Conservation (phyloP, 495 filamentous ascomycete species). For the Penicillium simplicissimum region DNA sequence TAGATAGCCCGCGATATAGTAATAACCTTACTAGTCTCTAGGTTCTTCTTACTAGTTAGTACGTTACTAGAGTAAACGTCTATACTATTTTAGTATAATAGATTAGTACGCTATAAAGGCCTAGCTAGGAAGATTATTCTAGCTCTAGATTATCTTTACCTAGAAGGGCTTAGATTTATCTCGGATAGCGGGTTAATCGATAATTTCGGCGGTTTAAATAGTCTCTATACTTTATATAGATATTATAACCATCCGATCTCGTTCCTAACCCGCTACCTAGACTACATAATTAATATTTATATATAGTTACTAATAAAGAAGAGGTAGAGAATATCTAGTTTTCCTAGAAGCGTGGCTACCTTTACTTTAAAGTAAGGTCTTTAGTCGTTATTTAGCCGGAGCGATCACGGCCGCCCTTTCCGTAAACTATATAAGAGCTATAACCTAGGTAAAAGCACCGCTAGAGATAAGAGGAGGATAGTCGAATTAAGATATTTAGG, state of each 20-base stretch:
- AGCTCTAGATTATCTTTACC: neutral
- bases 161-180: neutral
- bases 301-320: neutral
- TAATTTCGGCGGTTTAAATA: neutral
- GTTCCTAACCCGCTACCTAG: neutral
- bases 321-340: neutral
- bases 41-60: neutral
- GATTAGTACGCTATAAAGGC: neutral
- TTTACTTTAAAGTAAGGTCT: neutral
- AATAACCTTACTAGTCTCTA: neutral
- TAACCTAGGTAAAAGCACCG: neutral
- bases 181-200: neutral
- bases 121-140: neutral
- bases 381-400: neutral
- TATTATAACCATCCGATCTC: neutral
- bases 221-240: neutral
- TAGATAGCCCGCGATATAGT: neutral
- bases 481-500: neutral
- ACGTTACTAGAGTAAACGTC: neutral
- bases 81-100: neutral
- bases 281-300: neutral
- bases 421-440: neutral
- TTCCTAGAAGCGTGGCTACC: neutral
- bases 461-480: neutral
- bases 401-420: neutral